Base-by-base conservation (phyloP, 2,329 filamentous ascomycete genomes). In the Westerdykella aurantiaca region DNA sequence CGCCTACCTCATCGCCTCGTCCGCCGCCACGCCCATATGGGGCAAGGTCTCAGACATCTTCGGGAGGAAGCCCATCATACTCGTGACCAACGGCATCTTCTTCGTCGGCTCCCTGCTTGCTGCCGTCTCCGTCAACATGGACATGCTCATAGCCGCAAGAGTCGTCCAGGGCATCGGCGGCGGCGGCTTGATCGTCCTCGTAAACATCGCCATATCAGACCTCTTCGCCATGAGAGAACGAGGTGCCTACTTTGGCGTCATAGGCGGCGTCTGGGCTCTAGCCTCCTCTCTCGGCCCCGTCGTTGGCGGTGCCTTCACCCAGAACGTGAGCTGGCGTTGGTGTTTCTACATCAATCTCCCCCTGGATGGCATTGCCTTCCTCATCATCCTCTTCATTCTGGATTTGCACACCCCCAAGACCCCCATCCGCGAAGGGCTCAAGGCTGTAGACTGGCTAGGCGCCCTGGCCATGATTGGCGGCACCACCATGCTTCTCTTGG, bases 401-500 rank as follows among this genome's bases (percentile, higher is more conserved):
- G 78, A 85, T 53, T 64, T 87, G n/a, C 76, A 84, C 41, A 83
- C 79, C 3, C 83, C 84, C 0, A 75, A 73, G 31, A 86, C 83
- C 0, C 77, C 81, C 0, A 63, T 86, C 2, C 66, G 70, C 46
- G 69, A 78, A 33, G 84, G 84, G 0, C 66, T 87, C 7, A 78
- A 78, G 48, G 79, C 79, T 0, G 80, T 84, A 48, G 81, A 83
- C 63, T 84, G 81, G 81, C 53, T 78, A 5, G 86, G 85, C 1
- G 80, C 77, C 1, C 42, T 84, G 10, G 70, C 77, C 23, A 80
- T 94, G 60, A 77, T 90, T 18, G 85, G 85, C 34, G 87, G 84
- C 16, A 90, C 86, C 0, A 73, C 94, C 16, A 91, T 95, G 86
- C 75, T 95, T 51, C 79, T 95, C 4, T 80, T 95, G 34, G 90